phyloP scores from a whole-genome alignment of 2,329 filamentous ascomycete species.

The Fusarium temperatum region DNA sequence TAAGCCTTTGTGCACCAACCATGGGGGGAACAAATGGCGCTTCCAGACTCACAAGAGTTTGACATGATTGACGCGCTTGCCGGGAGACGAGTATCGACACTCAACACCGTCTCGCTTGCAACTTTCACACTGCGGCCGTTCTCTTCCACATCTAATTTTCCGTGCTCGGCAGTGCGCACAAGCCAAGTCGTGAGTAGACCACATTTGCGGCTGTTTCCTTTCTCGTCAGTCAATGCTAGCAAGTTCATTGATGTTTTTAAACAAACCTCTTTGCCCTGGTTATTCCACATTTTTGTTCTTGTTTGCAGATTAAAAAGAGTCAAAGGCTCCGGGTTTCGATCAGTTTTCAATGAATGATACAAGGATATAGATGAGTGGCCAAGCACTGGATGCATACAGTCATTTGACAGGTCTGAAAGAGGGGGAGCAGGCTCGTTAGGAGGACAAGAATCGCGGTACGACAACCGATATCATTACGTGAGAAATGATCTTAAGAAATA shows the following conservation, averaged over 20 bases:
- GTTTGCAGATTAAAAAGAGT: neutral
- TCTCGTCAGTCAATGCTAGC: conserved; percentile 15
- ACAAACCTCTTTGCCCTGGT: conserved; percentile 40
- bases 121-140: conserved; percentile 43
- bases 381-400: neutral
- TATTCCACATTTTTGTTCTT: conserved; percentile 37
- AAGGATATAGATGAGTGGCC: conserved; percentile 4
- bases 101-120: conserved; percentile 44
- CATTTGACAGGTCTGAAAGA: neutral
- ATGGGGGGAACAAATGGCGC: neutral
- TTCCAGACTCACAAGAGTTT: conserved; percentile 40
- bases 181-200: conserved; percentile 43
- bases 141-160: conserved; percentile 42
- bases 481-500: conserved; percentile 25
- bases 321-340: neutral
- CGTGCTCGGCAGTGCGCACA: conserved; percentile 42
- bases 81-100: conserved; percentile 42
- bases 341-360: neutral
- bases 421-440: conserved; percentile 15
- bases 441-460: conserved; percentile 21
- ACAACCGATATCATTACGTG: conserved; percentile 28
- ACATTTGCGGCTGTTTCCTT: conserved; percentile 39
- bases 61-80: conserved; percentile 43
- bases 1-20: conserved; percentile 27
- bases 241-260: neutral